These are phyloP conservation scores for Cardiospermum halicacabum DNA, from an alignment of 345 rosid genomes.

Conservation along the genomic window DNA sequence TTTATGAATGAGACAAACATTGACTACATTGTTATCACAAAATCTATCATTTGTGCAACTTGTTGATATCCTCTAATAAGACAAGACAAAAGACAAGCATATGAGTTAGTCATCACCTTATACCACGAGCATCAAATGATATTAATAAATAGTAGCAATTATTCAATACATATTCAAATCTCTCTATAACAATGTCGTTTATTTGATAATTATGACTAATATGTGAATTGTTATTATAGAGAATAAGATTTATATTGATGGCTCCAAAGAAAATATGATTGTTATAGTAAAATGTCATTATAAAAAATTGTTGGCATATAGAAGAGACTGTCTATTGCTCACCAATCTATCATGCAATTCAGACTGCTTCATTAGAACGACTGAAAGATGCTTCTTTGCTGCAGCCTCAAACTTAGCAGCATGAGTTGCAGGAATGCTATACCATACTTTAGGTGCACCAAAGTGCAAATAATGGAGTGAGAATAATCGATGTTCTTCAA, in stretches of 20 bases:
- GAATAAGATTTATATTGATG: too few species aligned
- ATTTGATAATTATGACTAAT: too few species aligned
- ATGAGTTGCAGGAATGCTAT: slow-evolving; percentile 45
- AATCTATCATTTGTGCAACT: neutral
- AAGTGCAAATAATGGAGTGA: slow-evolving; percentile 55
- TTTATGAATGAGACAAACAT: slow-evolving; percentile 1
- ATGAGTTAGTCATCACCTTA: slow-evolving; percentile 1
- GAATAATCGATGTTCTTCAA: slow-evolving; percentile 61
- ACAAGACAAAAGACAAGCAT: neutral
- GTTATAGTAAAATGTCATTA: too few species aligned
- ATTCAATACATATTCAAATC: too few species aligned
- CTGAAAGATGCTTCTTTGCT: slow-evolving; percentile 31
- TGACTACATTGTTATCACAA: neutral
- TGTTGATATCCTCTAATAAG: neutral
- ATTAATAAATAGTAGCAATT: slow-evolving; percentile 1
- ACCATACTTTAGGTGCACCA: slow-evolving; percentile 72
- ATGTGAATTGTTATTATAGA: too few species aligned
- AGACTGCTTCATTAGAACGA: slow-evolving; percentile 23
- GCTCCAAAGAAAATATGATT: too few species aligned
- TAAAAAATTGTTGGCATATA: too few species aligned
- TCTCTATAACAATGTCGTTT: too few species aligned
- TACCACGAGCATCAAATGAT: neutral
- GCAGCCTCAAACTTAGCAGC: slow-evolving; percentile 33
- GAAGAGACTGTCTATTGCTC: slow-evolving; percentile 25
- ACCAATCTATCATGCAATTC: slow-evolving; percentile 32